These are phyloP conservation scores for Mycotypha africana DNA, from an alignment of 371 early-diverging fungal species.

Conservation along the genomic window DNA sequence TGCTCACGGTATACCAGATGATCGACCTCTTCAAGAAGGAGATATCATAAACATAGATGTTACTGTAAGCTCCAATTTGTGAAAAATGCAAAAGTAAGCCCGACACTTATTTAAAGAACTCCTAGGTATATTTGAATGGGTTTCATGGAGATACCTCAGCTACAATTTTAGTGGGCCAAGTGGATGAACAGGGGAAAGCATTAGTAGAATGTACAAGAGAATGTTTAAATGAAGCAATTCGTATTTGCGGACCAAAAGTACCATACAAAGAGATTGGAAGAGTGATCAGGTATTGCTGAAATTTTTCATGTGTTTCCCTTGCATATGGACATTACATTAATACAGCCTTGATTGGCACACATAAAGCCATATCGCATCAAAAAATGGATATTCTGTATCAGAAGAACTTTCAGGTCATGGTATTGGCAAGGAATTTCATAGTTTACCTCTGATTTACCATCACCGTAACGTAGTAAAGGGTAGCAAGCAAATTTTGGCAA, in stretches of 20 bases:
- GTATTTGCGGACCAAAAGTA: constrained; percentile 72
- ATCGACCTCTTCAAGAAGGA: constrained; percentile 67
- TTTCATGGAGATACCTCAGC: constrained; percentile 85
- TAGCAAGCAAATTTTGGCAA: background rate
- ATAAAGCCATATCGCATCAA: too few relatives aligned
- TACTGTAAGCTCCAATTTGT: constrained; percentile 36
- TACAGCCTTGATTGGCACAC: too few relatives aligned
- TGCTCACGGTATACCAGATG: constrained; percentile 90
- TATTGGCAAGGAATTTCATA: constrained; percentile 70
- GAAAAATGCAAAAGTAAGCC: background rate
- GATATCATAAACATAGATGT: constrained; percentile 90
- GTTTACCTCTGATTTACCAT: constrained; percentile 56
- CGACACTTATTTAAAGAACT: background rate
- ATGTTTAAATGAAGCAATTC: constrained; percentile 70
- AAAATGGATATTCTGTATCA: constrained; percentile 60
- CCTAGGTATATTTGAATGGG: constrained; percentile 63
- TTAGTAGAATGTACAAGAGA: constrained; percentile 69
- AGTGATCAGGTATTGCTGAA: constrained; percentile 60
- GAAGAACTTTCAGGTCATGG: constrained; percentile 88
- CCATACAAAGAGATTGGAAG: constrained; percentile 69
- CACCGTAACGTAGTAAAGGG: constrained; percentile 32
- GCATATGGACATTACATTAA: too few relatives aligned
- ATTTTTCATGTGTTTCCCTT: too few relatives aligned
- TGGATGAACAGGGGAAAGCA: constrained; percentile 59
- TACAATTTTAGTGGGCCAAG: constrained; percentile 79